A percentile compares a stretch with the other conserved stretches of the same genome.
Conservation (phyloP, 306 rosid genomes). For the Quercus ilex region DNA sequence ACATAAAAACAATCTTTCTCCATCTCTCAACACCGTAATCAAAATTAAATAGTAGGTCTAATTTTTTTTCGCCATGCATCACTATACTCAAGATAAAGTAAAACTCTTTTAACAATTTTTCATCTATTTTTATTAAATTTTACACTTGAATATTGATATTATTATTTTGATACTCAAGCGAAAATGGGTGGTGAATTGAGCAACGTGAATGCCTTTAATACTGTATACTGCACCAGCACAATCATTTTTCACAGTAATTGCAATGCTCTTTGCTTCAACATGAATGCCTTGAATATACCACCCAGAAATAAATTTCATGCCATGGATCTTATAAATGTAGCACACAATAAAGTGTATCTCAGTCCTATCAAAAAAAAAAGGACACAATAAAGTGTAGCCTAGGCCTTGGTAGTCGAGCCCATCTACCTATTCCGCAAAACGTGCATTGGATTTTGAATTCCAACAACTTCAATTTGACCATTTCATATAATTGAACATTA, state of each 20-base stretch:
- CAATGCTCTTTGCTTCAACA: conserved; percentile 80
- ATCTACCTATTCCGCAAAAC: conserved; percentile 18
- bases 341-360: neutral
- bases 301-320: neutral
- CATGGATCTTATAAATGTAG: neutral
- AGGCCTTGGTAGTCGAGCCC: conserved; percentile 7
- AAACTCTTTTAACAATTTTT: too few species aligned
- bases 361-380: too few species aligned
- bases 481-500: neutral
- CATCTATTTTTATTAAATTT: too few species aligned
- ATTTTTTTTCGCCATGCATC: too few species aligned
- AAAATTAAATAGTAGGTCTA: too few species aligned
- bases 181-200: neutral
- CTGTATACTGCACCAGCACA: conserved; percentile 69
- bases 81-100: too few species aligned
- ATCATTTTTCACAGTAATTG: conserved; percentile 76
- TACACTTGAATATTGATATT: too few species aligned
- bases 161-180: too few species aligned
- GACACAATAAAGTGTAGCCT: neutral
- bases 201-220: conserved; percentile 1
- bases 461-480: conserved; percentile 18
- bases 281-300: conserved; percentile 37
- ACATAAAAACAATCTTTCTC: too few species aligned
- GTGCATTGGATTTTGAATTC: conserved; percentile 34
- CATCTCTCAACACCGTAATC: too few species aligned